These are phyloP conservation scores for Metschnikowia colocasiae DNA, from an alignment of 805 yeast species.

Conservation along the genomic window DNA sequence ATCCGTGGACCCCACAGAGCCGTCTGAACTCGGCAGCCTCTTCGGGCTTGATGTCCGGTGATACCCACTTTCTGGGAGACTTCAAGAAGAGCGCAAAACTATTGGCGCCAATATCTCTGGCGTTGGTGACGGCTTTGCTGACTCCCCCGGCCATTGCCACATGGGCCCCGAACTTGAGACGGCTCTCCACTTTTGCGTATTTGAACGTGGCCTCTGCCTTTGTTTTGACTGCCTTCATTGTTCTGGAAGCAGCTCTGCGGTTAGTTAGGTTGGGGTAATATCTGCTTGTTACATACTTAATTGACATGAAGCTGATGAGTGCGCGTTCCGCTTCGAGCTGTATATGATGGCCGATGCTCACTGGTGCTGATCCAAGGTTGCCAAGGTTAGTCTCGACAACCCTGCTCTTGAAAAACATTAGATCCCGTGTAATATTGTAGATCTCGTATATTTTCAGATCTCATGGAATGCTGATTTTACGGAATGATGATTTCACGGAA, in stretches of 20 bases:
- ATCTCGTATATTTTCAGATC: too few species aligned
- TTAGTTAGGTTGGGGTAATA: not conserved
- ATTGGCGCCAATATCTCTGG: conserved; percentile 58
- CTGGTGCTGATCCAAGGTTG: too few species aligned
- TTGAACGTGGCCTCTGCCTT: conserved; percentile 19
- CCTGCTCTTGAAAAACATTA: too few species aligned
- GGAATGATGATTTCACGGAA: too few species aligned
- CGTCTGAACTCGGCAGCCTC: conserved; percentile 65
- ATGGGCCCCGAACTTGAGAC: conserved; percentile 81
- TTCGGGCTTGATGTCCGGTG: conserved; percentile 66
- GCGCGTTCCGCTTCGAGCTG: not conserved
- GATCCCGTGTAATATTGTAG: too few species aligned
- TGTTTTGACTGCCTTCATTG: conserved; percentile 6
- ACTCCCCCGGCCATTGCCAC: conserved; percentile 82
- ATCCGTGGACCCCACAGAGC: conserved; percentile 59
- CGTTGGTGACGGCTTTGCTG: conserved; percentile 62
- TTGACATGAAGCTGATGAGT: not conserved
- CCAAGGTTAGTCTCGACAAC: too few species aligned
- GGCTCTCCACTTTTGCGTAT: conserved; percentile 39
- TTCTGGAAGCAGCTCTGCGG: conserved; percentile 2
- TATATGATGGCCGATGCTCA: not conserved
- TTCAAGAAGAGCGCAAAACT: conserved; percentile 89
- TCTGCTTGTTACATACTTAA: not conserved
- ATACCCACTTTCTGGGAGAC: conserved; percentile 87
- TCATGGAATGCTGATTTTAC: too few species aligned